Evolutionary conservation across 306 rosid genomes (phyloP), one percentile per base, ranked within the genome.

Genomic region (Crotalaria pallida): DNA sequence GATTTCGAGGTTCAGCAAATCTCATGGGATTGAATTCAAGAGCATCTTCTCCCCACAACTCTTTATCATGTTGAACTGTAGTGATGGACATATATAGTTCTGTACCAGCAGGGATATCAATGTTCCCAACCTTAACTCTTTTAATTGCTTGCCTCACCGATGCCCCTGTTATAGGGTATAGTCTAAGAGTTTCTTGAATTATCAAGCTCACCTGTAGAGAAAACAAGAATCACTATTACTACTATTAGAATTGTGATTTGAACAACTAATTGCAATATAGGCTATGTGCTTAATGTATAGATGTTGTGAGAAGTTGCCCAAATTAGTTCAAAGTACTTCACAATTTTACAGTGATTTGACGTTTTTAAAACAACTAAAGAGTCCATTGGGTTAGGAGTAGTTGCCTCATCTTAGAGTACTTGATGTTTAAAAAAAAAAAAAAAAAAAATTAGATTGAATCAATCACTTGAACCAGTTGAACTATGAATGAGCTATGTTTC

Each of bases 31-130:
- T 82, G 84, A 88, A 88, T 49, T 77, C 49, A 50, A 65, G 58
- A n/a, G 86, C 86, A 64, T 84, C 87, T 67, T 80, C 80, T 70
- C 87, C 87, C 95, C 91, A 86, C 22, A 84, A 52, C 38, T 67
- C 58, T 18, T 27, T 36, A 47, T 84, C 84, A n/a, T 82, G 87
- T 57, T 84, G 95, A 52, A 59, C 55, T 10, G 77, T 53, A 10
- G 59, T 64, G 49, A 82, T 18, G 10, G 77, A 22, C 56, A 88
- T 0, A 59, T 38, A 70, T 7, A 84, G 26, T 6, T 80, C 75
- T 18, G 84, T 80, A 4, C 70, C 65, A 6, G 73, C 26, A 22
- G 89, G 89, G 73, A 84, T 67, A 65, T 80, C 83, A 16, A 80
- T 26, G 60, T 60, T 72, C 63, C 89, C 86, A 9, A 86, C 51